A percentile compares a stretch with the other conserved stretches of the same genome.
Conservation (phyloP, 164 flowering plant genomes). For the Macadamia integrifolia region DNA sequence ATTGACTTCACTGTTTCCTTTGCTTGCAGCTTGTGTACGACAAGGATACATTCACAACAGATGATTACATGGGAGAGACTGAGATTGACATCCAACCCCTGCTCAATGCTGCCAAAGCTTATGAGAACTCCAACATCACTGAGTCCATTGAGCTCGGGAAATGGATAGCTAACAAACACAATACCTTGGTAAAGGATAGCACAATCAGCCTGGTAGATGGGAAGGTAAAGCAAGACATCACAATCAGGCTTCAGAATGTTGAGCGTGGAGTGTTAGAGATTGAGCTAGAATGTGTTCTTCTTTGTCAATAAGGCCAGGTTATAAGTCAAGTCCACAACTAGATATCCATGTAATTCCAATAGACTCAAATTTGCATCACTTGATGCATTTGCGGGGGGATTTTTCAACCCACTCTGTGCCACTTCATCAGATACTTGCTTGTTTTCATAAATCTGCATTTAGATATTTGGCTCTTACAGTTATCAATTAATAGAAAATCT, state of each 20-base stretch:
- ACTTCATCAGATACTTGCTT: background rate
- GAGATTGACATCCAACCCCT: conserved; percentile 89
- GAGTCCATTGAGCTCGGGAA: conserved; percentile 63
- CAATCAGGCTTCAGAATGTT: conserved; percentile 58
- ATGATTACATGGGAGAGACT: conserved; percentile 93
- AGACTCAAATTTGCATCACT: background rate
- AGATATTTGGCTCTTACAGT: too few relatives aligned
- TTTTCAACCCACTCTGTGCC: background rate
- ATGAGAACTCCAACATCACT: conserved; percentile 35
- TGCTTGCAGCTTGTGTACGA: conserved; percentile 76
- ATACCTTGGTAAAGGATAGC: conserved; percentile 57
- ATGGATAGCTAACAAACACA: conserved; percentile 60
- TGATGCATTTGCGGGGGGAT: background rate
- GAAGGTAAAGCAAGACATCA: conserved; percentile 30
- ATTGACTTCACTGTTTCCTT: background rate
- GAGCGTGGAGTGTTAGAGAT: conserved; percentile 62
- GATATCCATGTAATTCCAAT: background rate
- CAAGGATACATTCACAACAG: conserved; percentile 76
- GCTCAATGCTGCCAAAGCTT: conserved; percentile 67
- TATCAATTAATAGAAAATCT: too few relatives aligned
- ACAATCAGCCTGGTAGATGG: conserved; percentile 44
- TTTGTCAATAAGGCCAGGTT: conserved; percentile 18
- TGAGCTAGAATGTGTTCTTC: conserved; percentile 37
- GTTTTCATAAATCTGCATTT: background rate
- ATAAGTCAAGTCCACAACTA: background rate